Conservation (phyloP, 2,329 filamentous ascomycete species). For the Pyricularia pennisetigena region DNA sequence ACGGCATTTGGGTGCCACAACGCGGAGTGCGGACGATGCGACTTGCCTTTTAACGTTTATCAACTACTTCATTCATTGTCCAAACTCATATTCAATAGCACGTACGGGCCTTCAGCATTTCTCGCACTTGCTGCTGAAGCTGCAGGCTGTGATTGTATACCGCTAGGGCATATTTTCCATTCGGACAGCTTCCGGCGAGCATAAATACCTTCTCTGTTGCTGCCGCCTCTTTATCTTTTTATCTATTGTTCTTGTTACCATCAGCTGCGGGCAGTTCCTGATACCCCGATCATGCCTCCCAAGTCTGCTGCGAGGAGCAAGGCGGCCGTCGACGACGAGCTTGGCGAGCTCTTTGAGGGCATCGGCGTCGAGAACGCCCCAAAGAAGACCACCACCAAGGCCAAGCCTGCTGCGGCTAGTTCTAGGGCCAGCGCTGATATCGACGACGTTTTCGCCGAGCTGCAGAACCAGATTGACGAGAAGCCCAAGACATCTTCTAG, state of each 20-base stretch:
- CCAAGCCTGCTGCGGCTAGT: constrained; percentile 30
- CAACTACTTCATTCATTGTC: background rate
- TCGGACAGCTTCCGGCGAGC: background rate
- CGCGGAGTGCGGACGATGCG: background rate
- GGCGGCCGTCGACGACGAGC: constrained; percentile 48
- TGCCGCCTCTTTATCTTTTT: background rate
- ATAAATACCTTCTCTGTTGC: background rate
- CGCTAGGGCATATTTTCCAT: background rate
- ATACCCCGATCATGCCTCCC: constrained; percentile 37
- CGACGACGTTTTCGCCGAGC: constrained; percentile 62
- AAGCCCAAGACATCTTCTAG: constrained; percentile 55
- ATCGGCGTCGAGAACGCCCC: constrained; percentile 43
- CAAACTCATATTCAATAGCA: background rate
- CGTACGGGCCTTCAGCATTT: background rate
- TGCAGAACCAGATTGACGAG: constrained; percentile 66
- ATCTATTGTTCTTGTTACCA: background rate
- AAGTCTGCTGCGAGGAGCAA: constrained; percentile 40
- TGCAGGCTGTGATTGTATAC: background rate
- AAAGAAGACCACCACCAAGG: constrained; percentile 18
- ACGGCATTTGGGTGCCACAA: background rate
- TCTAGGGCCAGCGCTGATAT: constrained; percentile 32
- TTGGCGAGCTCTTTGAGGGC: constrained; percentile 56
- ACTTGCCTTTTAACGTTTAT: background rate
- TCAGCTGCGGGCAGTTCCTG: background rate
- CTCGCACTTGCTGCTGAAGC: background rate